phyloP scores from a whole-genome alignment of 164 flowering plant species.

The Kingdonia uniflora region DNA sequence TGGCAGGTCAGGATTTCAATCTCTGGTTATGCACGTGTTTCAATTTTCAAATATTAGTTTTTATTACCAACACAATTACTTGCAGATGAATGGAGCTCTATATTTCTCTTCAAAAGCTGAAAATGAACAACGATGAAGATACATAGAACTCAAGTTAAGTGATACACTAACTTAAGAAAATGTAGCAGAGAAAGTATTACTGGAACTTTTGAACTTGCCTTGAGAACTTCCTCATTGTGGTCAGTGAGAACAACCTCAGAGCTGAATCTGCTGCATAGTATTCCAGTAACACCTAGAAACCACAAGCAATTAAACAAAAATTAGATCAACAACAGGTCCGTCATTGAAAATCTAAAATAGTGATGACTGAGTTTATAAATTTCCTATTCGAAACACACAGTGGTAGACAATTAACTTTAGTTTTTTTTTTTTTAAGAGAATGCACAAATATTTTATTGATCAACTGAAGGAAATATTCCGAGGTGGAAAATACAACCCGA shows the following conservation, averaged over 20 bases:
- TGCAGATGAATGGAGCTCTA: slow-evolving; percentile 53
- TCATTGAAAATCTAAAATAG: too few relatives aligned
- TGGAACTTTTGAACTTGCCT: slow-evolving; percentile 42
- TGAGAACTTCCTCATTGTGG: slow-evolving; percentile 87
- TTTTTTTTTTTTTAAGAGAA: too few relatives aligned
- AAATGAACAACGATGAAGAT: neutral
- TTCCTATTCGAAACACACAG: too few relatives aligned
- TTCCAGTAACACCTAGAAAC: slow-evolving; percentile 64
- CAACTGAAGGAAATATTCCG: too few relatives aligned
- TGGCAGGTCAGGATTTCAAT: slow-evolving; percentile 4
- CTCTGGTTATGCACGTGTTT: neutral
- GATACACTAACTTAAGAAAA: slow-evolving; percentile 2
- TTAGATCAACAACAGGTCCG: too few relatives aligned
- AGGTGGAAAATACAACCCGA: too few relatives aligned
- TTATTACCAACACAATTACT: slow-evolving; percentile 41
- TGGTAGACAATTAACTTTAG: too few relatives aligned
- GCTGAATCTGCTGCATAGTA: slow-evolving; percentile 83
- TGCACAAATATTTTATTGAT: too few relatives aligned
- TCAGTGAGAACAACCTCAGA: slow-evolving; percentile 64
- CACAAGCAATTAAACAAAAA: neutral
- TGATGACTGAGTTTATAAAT: too few relatives aligned
- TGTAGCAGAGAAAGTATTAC: neutral
- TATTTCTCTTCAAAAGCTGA: slow-evolving; percentile 81
- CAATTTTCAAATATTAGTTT: slow-evolving; percentile 4
- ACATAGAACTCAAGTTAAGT: slow-evolving; percentile 3